Percentiles rank a stretch among this genome's conserved stretches.
Conservation (phyloP, 768 basidiomycete species). For the Tulasnella calospora region DNA sequence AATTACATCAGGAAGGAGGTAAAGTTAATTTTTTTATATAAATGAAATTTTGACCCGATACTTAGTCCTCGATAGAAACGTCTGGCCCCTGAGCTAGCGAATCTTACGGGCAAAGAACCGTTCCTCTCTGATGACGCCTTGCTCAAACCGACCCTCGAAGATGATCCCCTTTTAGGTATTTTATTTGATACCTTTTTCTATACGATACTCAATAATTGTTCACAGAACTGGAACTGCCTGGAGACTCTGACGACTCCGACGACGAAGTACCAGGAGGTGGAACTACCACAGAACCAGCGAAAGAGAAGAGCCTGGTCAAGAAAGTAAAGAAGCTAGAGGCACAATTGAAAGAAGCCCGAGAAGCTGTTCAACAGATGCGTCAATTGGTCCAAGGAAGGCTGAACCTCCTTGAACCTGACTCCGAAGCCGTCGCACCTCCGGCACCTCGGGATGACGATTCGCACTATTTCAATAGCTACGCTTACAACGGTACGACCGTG, state of each 20-base stretch:
- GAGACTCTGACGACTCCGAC: conserved; percentile 65
- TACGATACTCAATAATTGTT: not conserved
- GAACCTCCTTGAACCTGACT: conserved; percentile 34
- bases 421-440: conserved; percentile 29
- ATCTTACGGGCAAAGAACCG: conserved; percentile 52
- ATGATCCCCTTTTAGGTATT: conserved; percentile 87
- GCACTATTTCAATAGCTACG: conserved; percentile 91
- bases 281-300: conserved; percentile 35
- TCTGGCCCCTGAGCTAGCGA: conserved; percentile 43
- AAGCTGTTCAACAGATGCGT: conserved; percentile 60
- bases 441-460: conserved; percentile 79
- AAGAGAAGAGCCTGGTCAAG: conserved; percentile 3
- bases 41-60: conserved; percentile 16
- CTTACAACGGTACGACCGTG: conserved; percentile 61
- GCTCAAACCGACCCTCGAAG: conserved; percentile 73
- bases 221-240: conserved; percentile 64
- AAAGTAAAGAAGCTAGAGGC: conserved; percentile 57
- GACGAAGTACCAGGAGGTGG: conserved; percentile 27
- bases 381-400: conserved; percentile 52
- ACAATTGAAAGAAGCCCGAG: conserved; percentile 54
- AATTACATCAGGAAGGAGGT: conserved; percentile 83
- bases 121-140: conserved; percentile 73
- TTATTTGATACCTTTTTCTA: conserved; percentile 21
- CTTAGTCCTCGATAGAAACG: conserved; percentile 45
- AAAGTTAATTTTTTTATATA: not conserved